Evolutionary conservation across 768 basidiomycete species (phyloP), one percentile per base, ranked within the genome.

Genomic region (Pleurotus sapidus): DNA sequence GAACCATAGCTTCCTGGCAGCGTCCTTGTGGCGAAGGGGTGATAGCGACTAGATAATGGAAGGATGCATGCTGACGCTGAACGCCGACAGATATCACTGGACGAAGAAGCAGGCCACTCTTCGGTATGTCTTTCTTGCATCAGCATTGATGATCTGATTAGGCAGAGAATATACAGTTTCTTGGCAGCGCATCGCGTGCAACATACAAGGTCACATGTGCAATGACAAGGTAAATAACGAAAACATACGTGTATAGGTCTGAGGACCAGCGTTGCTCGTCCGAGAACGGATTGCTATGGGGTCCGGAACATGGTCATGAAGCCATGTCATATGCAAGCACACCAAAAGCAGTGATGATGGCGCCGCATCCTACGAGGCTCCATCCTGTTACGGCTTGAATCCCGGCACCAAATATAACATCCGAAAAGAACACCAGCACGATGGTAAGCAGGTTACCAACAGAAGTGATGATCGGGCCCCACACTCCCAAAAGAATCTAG

Each of bases 401-500:
- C 3, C 81, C 84, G 51, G 79, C 78, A 18, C 91, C 86, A 59
- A 94, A 88, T 15, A 87, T 61, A 6, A 88, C 77, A 70, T 98
- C 95, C 42, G 89, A 84, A 14, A 92, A 64, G 47, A 94, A 83
- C 12, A 94, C 91, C 49, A 97, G 79, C 38, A 96, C 91, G 62
- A 96, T 95, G 4, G 95, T 95, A n/a, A 96, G 79, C n/a, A 98
- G 80, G 70, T 84, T 93, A 46, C 93, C 94, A 30, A 97, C 94
- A 2, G 91, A 93, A 7, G 87, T 85, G 43, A 93, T 82, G 42
- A 95, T 84, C 5, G 93, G 93, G 3, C 93, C 93, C 91, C 91
- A 95, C 24, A 91, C 71, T 24, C 89, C 90, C 48, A 96, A 75
- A 3, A 96, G 76, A 55, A 91, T 79, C 92, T 94, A 57, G 49